Conservation (phyloP, 202 grass and related monocot genomes). For the Tripidium arundinaceum region DNA sequence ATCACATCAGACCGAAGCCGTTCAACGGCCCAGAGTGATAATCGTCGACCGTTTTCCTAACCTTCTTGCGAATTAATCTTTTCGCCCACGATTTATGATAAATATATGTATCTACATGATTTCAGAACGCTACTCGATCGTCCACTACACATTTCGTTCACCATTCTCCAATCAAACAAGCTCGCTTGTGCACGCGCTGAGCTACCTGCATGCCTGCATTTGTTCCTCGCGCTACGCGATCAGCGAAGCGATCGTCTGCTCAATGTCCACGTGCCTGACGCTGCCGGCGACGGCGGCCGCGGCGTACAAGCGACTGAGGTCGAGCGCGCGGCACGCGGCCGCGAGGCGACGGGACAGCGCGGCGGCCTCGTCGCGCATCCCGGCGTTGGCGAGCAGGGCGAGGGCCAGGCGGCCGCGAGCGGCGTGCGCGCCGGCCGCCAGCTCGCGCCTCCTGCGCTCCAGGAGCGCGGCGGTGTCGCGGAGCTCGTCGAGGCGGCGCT, state of each 20-base stretch:
- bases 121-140: too few relatives aligned
- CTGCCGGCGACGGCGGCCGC: neutral
- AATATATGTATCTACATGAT: neutral
- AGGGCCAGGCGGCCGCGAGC: slow-evolving; percentile 1
- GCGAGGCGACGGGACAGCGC: slow-evolving; percentile 41
- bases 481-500: slow-evolving; percentile 48
- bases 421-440: slow-evolving; percentile 2
- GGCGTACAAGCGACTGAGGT: slow-evolving; percentile 24
- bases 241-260: slow-evolving; percentile 49
- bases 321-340: slow-evolving; percentile 5
- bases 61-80: neutral
- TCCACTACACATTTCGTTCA: neutral
- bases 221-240: slow-evolving; percentile 30
- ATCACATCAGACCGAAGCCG: neutral
- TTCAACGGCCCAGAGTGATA: neutral
- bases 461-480: slow-evolving; percentile 6
- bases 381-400: slow-evolving; percentile 34
- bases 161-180: neutral
- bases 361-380: slow-evolving; percentile 37
- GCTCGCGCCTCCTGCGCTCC: slow-evolving; percentile 27
- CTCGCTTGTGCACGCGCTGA: neutral
- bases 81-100: neutral
- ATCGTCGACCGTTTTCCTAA: neutral
- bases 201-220: neutral
- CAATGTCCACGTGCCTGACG: slow-evolving; percentile 2